A percentile compares a stretch with the other conserved stretches of the same genome.
Evolutionary conservation across 129 eudicot genomes (phyloP).

Genomic region (Escallonia herrerae): DNA sequence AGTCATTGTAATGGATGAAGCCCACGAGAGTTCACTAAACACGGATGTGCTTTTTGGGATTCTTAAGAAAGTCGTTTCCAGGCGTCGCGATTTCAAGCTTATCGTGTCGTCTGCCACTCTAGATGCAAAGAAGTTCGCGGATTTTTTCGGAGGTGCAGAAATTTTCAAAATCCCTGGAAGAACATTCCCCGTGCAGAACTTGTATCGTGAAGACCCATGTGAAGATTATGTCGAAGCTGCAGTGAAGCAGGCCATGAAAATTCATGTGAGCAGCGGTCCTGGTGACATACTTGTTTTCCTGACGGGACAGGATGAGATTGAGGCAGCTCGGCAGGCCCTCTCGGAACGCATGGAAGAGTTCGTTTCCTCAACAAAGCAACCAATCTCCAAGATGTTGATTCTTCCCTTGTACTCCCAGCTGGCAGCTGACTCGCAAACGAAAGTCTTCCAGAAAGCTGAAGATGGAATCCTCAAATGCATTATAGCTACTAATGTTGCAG

Average conservation of each 20-base stretch:
- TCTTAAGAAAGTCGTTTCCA: conserved; percentile 8
- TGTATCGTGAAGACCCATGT: not conserved
- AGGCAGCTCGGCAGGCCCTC: not conserved
- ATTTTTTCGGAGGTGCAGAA: conserved; percentile 14
- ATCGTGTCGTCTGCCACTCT: conserved; percentile 16
- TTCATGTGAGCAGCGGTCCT: conserved; percentile 9
- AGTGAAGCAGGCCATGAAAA: not conserved
- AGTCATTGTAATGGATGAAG: conserved; percentile 23
- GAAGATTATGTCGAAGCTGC: conserved; percentile 20
- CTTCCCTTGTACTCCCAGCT: conserved; percentile 10
- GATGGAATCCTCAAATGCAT: conserved; percentile 6
- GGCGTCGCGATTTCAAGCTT: conserved; percentile 14
- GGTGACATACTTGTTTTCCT: conserved; percentile 28
- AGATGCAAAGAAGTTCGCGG: conserved; percentile 20
- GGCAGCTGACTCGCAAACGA: conserved; percentile 15
- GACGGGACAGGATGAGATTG: conserved; percentile 34
- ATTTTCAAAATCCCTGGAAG: conserved; percentile 21
- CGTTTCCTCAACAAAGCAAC: conserved; percentile 16
- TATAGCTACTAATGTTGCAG: conserved; percentile 38
- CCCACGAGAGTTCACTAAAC: conserved; percentile 22
- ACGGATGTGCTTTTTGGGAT: conserved; percentile 26
- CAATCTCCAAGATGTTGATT: not conserved
- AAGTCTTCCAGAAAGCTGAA: conserved; percentile 11
- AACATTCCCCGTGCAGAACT: conserved; percentile 10
- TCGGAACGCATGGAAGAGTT: not conserved